Evolutionary conservation across 768 basidiomycete genomes (phyloP), one percentile per base, ranked within the genome.

Genomic region (Boletus reticulatus): DNA sequence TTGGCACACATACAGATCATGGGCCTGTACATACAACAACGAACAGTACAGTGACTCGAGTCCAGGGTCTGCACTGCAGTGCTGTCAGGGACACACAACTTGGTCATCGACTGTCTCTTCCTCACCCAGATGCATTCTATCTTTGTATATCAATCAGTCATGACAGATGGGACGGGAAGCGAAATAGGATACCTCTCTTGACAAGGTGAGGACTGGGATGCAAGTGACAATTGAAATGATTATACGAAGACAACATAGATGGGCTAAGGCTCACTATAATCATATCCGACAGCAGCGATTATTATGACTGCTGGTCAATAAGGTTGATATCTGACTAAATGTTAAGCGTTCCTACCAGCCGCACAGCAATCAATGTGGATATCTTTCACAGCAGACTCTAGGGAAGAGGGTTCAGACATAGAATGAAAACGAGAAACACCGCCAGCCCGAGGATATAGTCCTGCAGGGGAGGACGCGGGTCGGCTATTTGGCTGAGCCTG

Each of bases 51-150:
- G 61, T 52, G 22, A 62, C 50, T 19, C 37, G 27, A 9, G 43
- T 50, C 57, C 57, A 58, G 3, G 47, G 43, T 32, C 24, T 57
- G 11, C 20, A 8, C 57, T 58, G n/a, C 22, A 11, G 11, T 46
- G 3, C 10, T 11, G 43, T 57, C 42, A 39, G n/a, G 37, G 6
- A 36, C 14, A 14, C 5, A 10, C 4, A 24, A 27, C 24, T 17
- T 29, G 32, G 11, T 6, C 9, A 10, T 22, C 13, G 17, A 12
- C 2, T 3, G 8, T n/a, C n/a, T 20, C 9, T 36, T 38, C 11
- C 37, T 46, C n/a, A 59, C 59, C 59, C 59, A 61, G 46, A 61
- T n/a, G 22, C 57, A 37, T 12, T 62, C 43, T 36, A 62, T 14
- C 60, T 62, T 41, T 32, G 19, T 19, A 13, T 8, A 32, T 24